Evolutionary conservation across 352 stramenopile genomes (phyloP).

Genomic region (Pythium insidiosum): DNA sequence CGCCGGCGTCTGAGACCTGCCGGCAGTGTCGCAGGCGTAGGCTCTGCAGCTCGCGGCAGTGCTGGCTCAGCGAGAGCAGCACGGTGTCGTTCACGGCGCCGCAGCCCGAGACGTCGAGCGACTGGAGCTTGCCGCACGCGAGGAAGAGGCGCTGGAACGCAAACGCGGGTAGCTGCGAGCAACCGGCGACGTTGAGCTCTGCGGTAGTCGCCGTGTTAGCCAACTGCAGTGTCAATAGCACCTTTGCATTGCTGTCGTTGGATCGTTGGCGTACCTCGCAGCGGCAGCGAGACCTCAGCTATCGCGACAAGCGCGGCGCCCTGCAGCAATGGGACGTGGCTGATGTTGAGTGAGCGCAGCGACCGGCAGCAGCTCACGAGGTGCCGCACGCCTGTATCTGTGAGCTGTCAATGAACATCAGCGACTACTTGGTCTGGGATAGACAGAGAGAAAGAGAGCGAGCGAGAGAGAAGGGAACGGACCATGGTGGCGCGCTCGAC

Average conservation of each 20-base stretch:
- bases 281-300: constrained; percentile 33
- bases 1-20: constrained; percentile 79
- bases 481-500: constrained; percentile 35
- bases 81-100: constrained; percentile 69
- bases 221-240: too few species aligned
- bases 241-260: too few species aligned
- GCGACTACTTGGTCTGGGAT: not conserved
- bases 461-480: not conserved
- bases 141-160: constrained; percentile 78
- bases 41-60: constrained; percentile 44
- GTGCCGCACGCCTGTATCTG: constrained; percentile 44
- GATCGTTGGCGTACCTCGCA: constrained; percentile 31
- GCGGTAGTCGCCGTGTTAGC: too few species aligned
- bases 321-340: constrained; percentile 41
- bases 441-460: not conserved
- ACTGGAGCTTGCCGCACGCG: constrained; percentile 53
- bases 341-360: constrained; percentile 48
- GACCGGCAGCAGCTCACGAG: constrained; percentile 37
- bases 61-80: constrained; percentile 58
- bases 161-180: constrained; percentile 63
- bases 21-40: constrained; percentile 79
- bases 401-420: constrained; percentile 23
- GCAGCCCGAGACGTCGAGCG: constrained; percentile 79
- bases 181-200: constrained; percentile 69
- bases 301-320: constrained; percentile 41